These are phyloP conservation scores for Yarrowia sp. DNA, from an alignment of 805 yeast genomes.

Conservation along the genomic window DNA sequence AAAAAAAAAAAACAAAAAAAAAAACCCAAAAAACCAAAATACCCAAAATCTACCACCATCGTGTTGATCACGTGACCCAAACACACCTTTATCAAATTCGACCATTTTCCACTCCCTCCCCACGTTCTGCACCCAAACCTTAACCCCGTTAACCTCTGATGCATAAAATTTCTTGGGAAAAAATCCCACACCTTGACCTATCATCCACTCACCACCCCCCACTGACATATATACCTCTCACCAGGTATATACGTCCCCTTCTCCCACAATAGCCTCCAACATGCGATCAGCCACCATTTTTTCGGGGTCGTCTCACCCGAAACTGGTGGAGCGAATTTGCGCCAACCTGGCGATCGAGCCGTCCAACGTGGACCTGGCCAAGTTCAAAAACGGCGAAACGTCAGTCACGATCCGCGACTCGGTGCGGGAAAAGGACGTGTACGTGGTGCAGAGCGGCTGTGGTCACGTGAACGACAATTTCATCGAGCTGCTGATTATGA, in stretches of 20 bases:
- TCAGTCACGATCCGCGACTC: conserved; percentile 84
- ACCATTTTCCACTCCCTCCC: too few relatives aligned
- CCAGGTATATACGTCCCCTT: neutral
- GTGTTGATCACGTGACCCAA: too few relatives aligned
- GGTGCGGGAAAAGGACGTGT: conserved; percentile 95
- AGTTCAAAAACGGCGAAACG: conserved; percentile 86
- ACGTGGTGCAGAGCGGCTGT: conserved; percentile 84
- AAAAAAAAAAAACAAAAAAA: too few relatives aligned
- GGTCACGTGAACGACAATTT: conserved; percentile 89
- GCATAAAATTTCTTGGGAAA: too few relatives aligned
- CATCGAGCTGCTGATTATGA: conserved; percentile 79
- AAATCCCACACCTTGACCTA: too few relatives aligned
- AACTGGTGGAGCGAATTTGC: conserved; percentile 76
- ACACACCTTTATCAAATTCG: too few relatives aligned
- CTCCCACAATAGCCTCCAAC: conserved; percentile 19
- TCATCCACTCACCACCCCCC: neutral
- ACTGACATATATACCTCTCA: neutral
- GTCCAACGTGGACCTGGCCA: conserved; percentile 68
- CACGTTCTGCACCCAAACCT: too few relatives aligned
- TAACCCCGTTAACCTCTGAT: too few relatives aligned
- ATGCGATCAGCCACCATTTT: conserved; percentile 55
- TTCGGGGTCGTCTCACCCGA: conserved; percentile 91
- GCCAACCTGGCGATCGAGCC: conserved; percentile 74
- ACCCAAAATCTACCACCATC: too few relatives aligned
- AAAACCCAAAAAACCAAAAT: too few relatives aligned